Base-by-base conservation (phyloP, 1,284 basidiomycete genomes). In the Mycena citricolor region DNA sequence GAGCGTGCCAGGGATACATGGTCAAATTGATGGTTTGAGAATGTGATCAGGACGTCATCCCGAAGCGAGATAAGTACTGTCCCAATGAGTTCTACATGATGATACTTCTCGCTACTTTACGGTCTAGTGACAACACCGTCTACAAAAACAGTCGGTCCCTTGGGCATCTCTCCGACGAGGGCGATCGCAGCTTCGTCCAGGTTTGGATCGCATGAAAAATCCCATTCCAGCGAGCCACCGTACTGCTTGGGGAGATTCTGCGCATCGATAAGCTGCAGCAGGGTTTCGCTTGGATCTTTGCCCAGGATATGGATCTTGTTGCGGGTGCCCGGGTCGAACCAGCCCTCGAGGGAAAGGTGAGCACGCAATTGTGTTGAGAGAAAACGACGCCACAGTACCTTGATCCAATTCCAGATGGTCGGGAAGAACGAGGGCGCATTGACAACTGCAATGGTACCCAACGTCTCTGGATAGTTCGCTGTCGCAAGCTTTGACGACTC, bases 341-440 rank as follows among this genome's bases (percentile, higher is more conserved):
- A 88, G 16, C 71, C 75, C 81, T 63, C 25, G 14, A 16, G 43
- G 5, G 19, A 24, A 10, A 39, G 12, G 17, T 21, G 23, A 17
- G 17, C 29, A 13, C 14, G 11, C 3, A 21, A 3, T 13, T 20
- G 5, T 8, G 13, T n/a, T 22, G 5, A 39, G 22, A 20, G 28
- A 30, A 32, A 14, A 34, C 23, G 5, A 49, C 16, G 8, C 11
- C 17, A 24, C n/a, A 65, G 37, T 40, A 80, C 83, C 70, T 85
- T 86, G 56, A 90, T 72, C 86, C 86, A 90, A 14, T 72, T 73
- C 87, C 86, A 90, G 16, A 87, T 69, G 1, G 81, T 86, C 1
- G 82, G 76, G 59, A 89, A 89, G 67, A 86, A 90, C 0, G 77
- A 68, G 0, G 88, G 88, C 0, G 84, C 79, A 49, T 89, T 89